phyloP scores from a whole-genome alignment of 768 basidiomycete genomes.

The Fistulinella prunicolor region DNA sequence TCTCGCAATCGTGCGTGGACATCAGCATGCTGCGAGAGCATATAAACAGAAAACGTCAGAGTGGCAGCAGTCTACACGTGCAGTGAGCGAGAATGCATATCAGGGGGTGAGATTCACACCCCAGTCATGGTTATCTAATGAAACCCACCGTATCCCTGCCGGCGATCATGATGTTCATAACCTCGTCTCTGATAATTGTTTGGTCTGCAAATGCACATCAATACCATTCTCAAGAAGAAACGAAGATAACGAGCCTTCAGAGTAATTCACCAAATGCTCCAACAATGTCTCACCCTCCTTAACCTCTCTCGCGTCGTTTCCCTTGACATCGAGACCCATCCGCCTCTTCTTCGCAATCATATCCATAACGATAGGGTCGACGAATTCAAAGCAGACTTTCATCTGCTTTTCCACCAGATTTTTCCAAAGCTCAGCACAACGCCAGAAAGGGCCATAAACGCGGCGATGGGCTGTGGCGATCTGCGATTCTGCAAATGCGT shows the following conservation, averaged over 20 bases:
- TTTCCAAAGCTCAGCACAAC: slow-evolving; percentile 41
- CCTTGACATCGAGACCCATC: slow-evolving; percentile 1
- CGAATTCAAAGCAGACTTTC: slow-evolving; percentile 42
- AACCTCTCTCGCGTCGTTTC: background rate
- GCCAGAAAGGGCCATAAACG: slow-evolving; percentile 43
- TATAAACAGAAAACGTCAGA: slow-evolving; percentile 38
- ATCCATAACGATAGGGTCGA: slow-evolving; percentile 46
- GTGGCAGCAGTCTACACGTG: slow-evolving; percentile 28
- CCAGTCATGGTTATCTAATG: background rate
- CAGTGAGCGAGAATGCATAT: background rate
- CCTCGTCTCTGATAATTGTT: slow-evolving; percentile 24
- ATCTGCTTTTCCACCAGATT: slow-evolving; percentile 38
- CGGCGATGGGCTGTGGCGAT: slow-evolving; percentile 28
- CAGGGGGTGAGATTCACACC: background rate
- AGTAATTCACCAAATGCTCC: background rate
- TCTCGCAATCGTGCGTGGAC: slow-evolving; percentile 49
- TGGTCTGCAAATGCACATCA: slow-evolving; percentile 16
- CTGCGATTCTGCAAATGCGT: slow-evolving; percentile 41
- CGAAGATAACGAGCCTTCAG: slow-evolving; percentile 4
- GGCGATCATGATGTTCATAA: slow-evolving; percentile 30
- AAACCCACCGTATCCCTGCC: slow-evolving; percentile 43
- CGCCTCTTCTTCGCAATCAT: slow-evolving; percentile 37
- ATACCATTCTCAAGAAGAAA: background rate
- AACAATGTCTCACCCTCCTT: background rate
- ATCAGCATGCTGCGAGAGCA: slow-evolving; percentile 50